Percentiles rank a stretch among this genome's conserved stretches.
Conservation (phyloP, 1,284 basidiomycete genomes). For the Coniophora puteana region DNA sequence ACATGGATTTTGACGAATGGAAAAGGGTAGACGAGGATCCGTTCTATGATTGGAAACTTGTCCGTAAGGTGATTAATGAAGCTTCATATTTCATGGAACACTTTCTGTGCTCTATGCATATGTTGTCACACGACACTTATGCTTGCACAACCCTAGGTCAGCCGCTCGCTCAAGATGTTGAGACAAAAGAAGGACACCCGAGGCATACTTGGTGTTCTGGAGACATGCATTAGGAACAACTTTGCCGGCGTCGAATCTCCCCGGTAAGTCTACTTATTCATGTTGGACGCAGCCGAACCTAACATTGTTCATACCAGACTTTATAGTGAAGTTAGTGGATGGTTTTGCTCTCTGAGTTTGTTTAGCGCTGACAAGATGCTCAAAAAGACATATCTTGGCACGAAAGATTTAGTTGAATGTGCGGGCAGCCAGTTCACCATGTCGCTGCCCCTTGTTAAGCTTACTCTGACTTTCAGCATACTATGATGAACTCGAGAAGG, state of each 20-base stretch:
- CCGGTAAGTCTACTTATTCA: conserved; percentile 40
- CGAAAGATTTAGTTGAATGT: conserved; percentile 86
- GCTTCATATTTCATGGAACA: not conserved
- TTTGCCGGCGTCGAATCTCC: conserved; percentile 94
- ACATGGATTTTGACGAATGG: conserved; percentile 86
- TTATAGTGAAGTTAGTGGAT: conserved; percentile 79
- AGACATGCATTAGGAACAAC: conserved; percentile 89
- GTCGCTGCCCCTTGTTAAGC: not conserved
- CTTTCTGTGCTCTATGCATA: not conserved
- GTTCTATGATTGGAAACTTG: conserved; percentile 86
- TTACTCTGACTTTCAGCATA: conserved; percentile 50
- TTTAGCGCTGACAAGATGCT: conserved; percentile 5
- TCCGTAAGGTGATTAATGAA: conserved; percentile 54
- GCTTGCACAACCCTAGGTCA: conserved; percentile 56
- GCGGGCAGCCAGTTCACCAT: conserved; percentile 22
- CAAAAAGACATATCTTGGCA: conserved; percentile 80
- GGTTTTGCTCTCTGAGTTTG: conserved; percentile 3
- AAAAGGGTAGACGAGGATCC: conserved; percentile 82
- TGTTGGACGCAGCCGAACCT: not conserved
- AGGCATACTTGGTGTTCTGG: conserved; percentile 86
- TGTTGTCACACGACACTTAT: too few species aligned
- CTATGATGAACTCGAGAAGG: conserved; percentile 72
- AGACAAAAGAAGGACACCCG: conserved; percentile 76
- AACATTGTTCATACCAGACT: conserved; percentile 42
- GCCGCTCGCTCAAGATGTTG: conserved; percentile 58